A percentile compares a stretch with the other conserved stretches of the same genome.
Evolutionary conservation across 1,284 basidiomycete genomes (phyloP).

Genomic region (Ustilago sp.): DNA sequence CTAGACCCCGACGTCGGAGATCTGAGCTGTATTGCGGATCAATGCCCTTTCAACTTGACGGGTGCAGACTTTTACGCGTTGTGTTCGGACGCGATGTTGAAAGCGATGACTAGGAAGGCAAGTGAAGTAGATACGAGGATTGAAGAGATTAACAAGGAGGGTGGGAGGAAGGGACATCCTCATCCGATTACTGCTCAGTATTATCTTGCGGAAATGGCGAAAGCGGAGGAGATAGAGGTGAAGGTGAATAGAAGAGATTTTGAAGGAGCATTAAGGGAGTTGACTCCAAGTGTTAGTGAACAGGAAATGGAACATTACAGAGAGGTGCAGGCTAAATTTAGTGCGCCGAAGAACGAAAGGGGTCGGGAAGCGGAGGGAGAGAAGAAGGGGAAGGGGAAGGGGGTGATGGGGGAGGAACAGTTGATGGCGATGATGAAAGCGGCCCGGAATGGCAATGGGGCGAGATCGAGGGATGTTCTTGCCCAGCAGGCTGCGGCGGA

Average conservation of each 20-base stretch:
- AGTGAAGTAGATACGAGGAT: conserved; percentile 75
- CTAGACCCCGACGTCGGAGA: conserved; percentile 78
- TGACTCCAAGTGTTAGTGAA: conserved; percentile 88
- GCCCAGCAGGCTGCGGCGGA: background rate
- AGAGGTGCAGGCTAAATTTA: conserved; percentile 79
- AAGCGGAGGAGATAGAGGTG: conserved; percentile 79
- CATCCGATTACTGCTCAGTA: conserved; percentile 88
- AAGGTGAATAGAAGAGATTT: conserved; percentile 83
- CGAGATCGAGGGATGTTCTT: conserved; percentile 5
- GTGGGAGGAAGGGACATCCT: conserved; percentile 72
- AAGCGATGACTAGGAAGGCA: conserved; percentile 92
- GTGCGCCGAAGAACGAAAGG: conserved; percentile 37
- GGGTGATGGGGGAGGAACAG: conserved; percentile 14
- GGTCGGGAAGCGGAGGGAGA: conserved; percentile 1
- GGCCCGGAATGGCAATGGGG: conserved; percentile 2
- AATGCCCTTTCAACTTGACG: conserved; percentile 82
- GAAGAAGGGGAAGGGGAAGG: background rate
- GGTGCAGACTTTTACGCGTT: conserved; percentile 97
- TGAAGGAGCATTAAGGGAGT: conserved; percentile 77
- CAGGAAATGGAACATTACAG: conserved; percentile 91
- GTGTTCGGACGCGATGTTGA: conserved; percentile 94
- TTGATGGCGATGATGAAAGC: conserved; percentile 19
- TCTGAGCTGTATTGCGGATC: conserved; percentile 77
- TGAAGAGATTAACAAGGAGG: conserved; percentile 58
- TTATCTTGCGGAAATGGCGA: conserved; percentile 87